Base-by-base conservation (phyloP, 1,284 basidiomycete species). In the Flammula alnicola region DNA sequence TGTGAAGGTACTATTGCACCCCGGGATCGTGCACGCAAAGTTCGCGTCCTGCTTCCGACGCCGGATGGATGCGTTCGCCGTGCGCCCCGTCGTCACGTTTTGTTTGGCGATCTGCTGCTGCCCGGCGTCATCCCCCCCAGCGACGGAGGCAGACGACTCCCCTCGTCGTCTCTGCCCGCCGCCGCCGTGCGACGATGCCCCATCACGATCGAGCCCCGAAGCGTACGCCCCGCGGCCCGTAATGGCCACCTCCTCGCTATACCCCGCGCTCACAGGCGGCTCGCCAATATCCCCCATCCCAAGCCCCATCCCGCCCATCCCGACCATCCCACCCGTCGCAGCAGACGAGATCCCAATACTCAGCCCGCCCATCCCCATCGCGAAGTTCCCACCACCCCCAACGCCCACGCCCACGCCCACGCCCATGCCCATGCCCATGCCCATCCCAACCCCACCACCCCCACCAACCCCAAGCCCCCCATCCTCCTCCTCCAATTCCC, bases 1-100 rank as follows among this genome's bases (percentile, higher is more conserved):
- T 32, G 90, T 92, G 61, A 93, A 93, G 17, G 89, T 91, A 63
- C 85, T 88, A 27, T 88, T 88, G 66, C 90, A 93, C n/a, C 86
- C 86, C 3, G 83, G 80, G 30, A 91, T 81, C 36, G 86, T 85
- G 69, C 88, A 91, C 38, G 77, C 66, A 62, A 90, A 91, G 58
- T 79, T 84, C 44, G 88, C 85, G 44, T 87, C 84, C 63, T 86
- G 84, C 62, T 86, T 91, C 58, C 88, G 74, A 39, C 88, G 74
- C 54, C 79, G 80, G 61, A 84, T 80, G 55, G 84, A 86, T 5
- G 87, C 88, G 65, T 86, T 83, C 27, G 81, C 81, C 33, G 88
- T 90, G 49, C 86, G 80, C 25, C 83, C 81, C 17, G 85, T 91
- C 35, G 88, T 90, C 12, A 88, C 83, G 57, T 84, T 83, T 52